Conservation (phyloP, 2,329 filamentous ascomycete species). For the Bipolaris victoriae region DNA sequence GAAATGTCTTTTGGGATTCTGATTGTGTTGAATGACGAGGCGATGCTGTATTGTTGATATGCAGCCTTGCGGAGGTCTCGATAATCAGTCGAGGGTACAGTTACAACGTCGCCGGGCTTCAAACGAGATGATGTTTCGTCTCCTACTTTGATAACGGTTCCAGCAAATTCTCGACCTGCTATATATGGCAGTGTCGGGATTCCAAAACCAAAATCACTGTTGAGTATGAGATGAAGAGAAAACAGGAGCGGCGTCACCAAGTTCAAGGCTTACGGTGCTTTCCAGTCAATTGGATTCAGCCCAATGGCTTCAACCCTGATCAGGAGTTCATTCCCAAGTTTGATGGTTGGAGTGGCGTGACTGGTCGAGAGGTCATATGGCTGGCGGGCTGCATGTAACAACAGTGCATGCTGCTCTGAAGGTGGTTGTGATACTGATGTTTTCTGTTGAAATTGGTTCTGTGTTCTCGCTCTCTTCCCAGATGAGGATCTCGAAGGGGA, state of each 20-base stretch:
- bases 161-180: slow-evolving; percentile 72
- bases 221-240: not conserved
- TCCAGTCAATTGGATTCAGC: slow-evolving; percentile 79
- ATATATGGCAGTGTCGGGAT: slow-evolving; percentile 72
- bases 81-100: slow-evolving; percentile 77
- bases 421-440: slow-evolving; percentile 14
- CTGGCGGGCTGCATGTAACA: slow-evolving; percentile 59
- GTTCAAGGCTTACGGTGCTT: slow-evolving; percentile 64
- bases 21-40: slow-evolving; percentile 69
- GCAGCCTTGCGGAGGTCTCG: slow-evolving; percentile 73
- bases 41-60: slow-evolving; percentile 72
- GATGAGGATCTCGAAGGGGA: not conserved
- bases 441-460: slow-evolving; percentile 19
- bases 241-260: not conserved
- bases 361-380: slow-evolving; percentile 56
- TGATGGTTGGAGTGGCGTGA: slow-evolving; percentile 56
- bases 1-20: slow-evolving; percentile 63
- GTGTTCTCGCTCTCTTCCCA: slow-evolving; percentile 13
- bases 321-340: slow-evolving; percentile 61
- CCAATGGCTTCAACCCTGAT: slow-evolving; percentile 70
- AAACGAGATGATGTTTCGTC: slow-evolving; percentile 55
- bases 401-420: slow-evolving; percentile 54
- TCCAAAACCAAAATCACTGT: slow-evolving; percentile 72
- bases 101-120: slow-evolving; percentile 48
- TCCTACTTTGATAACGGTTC: slow-evolving; percentile 62